Evolutionary conservation across 768 basidiomycete species (phyloP), one percentile per base, ranked within the genome.

Genomic region (Rhizopogon sp.): DNA sequence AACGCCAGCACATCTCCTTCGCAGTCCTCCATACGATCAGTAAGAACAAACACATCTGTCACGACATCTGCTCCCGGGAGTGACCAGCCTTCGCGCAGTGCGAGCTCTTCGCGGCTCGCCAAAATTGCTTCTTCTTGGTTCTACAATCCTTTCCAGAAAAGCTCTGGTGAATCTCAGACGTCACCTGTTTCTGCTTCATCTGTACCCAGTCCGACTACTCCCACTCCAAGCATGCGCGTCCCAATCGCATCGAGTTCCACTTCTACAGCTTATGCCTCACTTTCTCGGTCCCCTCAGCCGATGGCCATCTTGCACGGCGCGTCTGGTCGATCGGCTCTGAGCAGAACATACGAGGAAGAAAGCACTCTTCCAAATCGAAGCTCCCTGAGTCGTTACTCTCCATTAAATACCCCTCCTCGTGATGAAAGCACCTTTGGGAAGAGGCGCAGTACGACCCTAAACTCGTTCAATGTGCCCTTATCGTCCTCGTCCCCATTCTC

Each of bases 101-200:
- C 74, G 20, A 60, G 64, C 20, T 61, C 72, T 41, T 63, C 66
- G 6, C 78, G 76, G 28, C 64, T 70, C 10, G 83, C 87, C 2
- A 88, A 83, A 62, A 75, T 89, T 40, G 74, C 88, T 1, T 81
- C 88, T 2, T 77, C 85, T n/a, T 91, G 90, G 90, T 69, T 91
- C 10, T 86, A 90, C 68, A 88, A 84, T 62, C 80, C 85, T 5
- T 91, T 92, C 67, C 75, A 87, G 35, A 83, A 79, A 55, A 79
- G 75, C 1, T 75, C 79, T 6, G 81, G 79, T 58, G 85, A 88
- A 64, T 78, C 86, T 2, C 83, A 87, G 59, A 83, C 82, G 1
- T 78, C 79, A 2, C 70, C 79, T 13, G 73, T 81, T 5, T 80
- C 80, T 29, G 82, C 76, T 2, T 77, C 80, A 4, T 76, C 78